Percentiles rank a stretch among this genome's conserved stretches.
These are phyloP conservation scores for Gossypium thurberi DNA, from an alignment of 345 rosid genomes.

Conservation along the genomic window DNA sequence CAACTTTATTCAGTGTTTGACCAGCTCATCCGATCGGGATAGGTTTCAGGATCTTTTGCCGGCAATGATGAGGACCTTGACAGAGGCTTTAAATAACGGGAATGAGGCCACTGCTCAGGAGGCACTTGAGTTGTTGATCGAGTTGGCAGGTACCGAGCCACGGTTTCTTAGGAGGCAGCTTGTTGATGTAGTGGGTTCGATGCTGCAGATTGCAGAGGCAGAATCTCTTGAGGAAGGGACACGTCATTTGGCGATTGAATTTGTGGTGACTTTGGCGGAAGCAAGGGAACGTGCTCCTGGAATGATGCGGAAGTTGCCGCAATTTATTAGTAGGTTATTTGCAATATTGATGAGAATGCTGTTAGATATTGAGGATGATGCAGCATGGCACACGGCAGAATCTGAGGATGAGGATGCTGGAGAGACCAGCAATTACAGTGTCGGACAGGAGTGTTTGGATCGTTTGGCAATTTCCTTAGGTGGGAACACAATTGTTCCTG, in stretches of 20 bases:
- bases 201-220: conserved; percentile 97
- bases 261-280: conserved; percentile 87
- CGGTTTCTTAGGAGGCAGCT: conserved; percentile 83
- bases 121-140: conserved; percentile 91
- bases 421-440: conserved; percentile 82
- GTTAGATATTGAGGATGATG: conserved; percentile 88
- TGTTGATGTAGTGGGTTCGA: conserved; percentile 84
- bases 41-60: conserved; percentile 95
- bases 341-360: conserved; percentile 88
- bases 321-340: conserved; percentile 81
- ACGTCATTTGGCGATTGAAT: conserved; percentile 85
- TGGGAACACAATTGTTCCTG: conserved; percentile 95
- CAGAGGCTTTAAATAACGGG: conserved; percentile 81
- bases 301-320: conserved; percentile 98
- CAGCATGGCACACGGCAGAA: conserved; percentile 88
- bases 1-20: conserved; percentile 81
- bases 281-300: conserved; percentile 99
- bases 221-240: conserved; percentile 91
- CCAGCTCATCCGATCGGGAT: conserved; percentile 67
- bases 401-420: conserved; percentile 95
- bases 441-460: conserved; percentile 98
- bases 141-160: conserved; percentile 92
- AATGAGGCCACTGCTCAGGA: conserved; percentile 95
- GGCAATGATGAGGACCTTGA: conserved; percentile 89
- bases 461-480: conserved; percentile 88